A percentile compares a stretch with the other conserved stretches of the same genome.
These are phyloP conservation scores for Paecilomyces sp. DNA, from an alignment of 2,329 filamentous ascomycete species.

Conservation along the genomic window DNA sequence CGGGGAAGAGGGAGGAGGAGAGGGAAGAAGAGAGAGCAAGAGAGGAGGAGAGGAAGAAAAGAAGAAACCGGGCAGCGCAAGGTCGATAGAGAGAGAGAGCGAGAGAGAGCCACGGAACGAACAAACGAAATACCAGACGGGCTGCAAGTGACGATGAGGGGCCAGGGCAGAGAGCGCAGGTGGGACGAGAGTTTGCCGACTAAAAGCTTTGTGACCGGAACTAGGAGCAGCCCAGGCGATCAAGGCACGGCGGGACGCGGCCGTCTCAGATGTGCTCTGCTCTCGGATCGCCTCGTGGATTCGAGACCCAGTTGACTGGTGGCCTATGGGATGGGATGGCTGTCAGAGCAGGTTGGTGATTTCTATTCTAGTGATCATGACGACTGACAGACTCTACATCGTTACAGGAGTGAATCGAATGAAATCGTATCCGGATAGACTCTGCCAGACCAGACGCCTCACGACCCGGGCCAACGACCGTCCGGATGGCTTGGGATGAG, in stretches of 20 bases:
- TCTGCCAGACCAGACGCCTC: no score
- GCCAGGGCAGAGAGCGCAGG: slow-evolving; percentile 8
- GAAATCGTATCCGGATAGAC: no score
- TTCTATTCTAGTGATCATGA: no score
- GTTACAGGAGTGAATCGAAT: no score
- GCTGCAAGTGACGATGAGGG: slow-evolving; percentile 11
- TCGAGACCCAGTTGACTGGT: no score
- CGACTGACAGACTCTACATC: no score
- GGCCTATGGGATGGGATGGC: no score
- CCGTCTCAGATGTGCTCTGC: not conserved
- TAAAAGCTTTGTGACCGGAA: slow-evolving; percentile 1
- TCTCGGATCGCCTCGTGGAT: not conserved
- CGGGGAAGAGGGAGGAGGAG: slow-evolving; percentile 9
- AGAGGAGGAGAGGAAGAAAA: slow-evolving; percentile 11
- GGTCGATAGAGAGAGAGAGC: slow-evolving; percentile 1
- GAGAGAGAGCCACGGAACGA: slow-evolving; percentile 9
- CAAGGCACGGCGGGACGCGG: slow-evolving; percentile 2
- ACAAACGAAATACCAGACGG: slow-evolving; percentile 12
- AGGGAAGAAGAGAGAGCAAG: slow-evolving; percentile 9
- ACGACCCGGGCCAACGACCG: no score
- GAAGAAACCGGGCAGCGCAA: slow-evolving; percentile 9
- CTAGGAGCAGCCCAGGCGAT: not conserved
- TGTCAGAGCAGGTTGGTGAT: no score
- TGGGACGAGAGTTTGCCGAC: slow-evolving; percentile 16
- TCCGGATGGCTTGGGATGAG: not conserved